Evolutionary conservation across 2,329 filamentous ascomycete species (phyloP), one percentile per base, ranked within the genome.

Genomic region (Pezicula rhizophila): DNA sequence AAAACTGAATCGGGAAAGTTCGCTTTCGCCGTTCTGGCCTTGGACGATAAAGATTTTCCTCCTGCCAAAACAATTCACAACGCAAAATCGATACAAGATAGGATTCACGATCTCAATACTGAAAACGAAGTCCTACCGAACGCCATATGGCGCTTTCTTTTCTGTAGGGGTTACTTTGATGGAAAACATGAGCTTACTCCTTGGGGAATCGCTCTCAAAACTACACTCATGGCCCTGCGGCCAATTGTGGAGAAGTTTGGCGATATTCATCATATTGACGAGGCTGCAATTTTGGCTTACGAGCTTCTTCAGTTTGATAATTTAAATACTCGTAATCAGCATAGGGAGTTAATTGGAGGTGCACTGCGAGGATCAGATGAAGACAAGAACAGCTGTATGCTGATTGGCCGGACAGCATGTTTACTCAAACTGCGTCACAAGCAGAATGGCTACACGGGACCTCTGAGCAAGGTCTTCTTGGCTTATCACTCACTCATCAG

Each of bases 391-490:
- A 85, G 85, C 60, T 82, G 90, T 40, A 77, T 93, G 48, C 77
- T 99, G 40, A 83, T 97, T 60, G 93, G 90, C 57, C 85, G 93
- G 35, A 85, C 91, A 52, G 88, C 91, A 12, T 90, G 87, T 46
- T 74, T 97, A 50, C 79, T 90, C 45, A 89, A 87, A 62, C 75
- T 97, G 53, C 81, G 84, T 28, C 93, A 99, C 65, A 80, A 88
- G 58, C 77, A 79, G 3, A 91, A 92, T 58, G 93, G 93, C 26
- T 99, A 96, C 68, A 96, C 92, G 2, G 93, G 93, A 1, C 92
- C 93, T 1, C 77, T 99, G 1, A 96, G 90, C 73, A 85, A 93
- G 67, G 90, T 92, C 57, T 76, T 96, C 46, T 76, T 99, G 38
- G 84, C 83, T 23, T 99, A 91, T 72, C 87, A 89, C 52, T 91